Conservation (phyloP, 2,329 filamentous ascomycete species). For the Microsporum ferrugineum region DNA sequence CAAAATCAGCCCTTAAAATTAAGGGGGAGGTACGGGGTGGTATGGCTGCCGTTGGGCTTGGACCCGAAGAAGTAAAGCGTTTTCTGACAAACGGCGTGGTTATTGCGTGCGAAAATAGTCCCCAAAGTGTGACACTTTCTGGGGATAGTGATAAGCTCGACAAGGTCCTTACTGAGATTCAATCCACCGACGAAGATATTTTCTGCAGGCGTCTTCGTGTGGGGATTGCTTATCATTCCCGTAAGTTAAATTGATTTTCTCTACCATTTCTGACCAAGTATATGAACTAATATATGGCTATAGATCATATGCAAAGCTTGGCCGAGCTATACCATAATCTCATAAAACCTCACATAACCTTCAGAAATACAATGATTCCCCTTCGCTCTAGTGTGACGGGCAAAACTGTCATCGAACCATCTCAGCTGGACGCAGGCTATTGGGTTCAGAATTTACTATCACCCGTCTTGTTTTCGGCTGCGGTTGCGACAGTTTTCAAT, state of each 20-base stretch:
- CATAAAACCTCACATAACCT: background rate
- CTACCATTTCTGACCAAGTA: background rate
- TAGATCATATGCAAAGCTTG: constrained; percentile 17
- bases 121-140: constrained; percentile 27
- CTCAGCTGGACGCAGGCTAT: background rate
- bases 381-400: background rate
- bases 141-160: constrained; percentile 25
- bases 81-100: constrained; percentile 10
- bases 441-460: constrained; percentile 4
- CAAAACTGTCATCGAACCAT: background rate
- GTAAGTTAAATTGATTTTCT: background rate
- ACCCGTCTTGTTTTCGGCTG: constrained; percentile 5
- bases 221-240: constrained; percentile 27
- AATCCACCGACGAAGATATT: constrained; percentile 10
- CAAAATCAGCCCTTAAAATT: too few relatives aligned
- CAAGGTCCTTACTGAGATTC: background rate
- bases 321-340: constrained; percentile 13
- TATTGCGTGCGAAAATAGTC: constrained; percentile 31
- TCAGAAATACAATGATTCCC: background rate
- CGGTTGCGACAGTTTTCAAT: background rate
- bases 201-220: background rate
- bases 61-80: background rate
- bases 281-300: background rate
- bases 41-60: constrained; percentile 14
- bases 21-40: too few relatives aligned